Percentiles rank a stretch among this genome's conserved stretches.
Conservation (phyloP, 164 flowering plant genomes). For the Dillenia suffruticosa region DNA sequence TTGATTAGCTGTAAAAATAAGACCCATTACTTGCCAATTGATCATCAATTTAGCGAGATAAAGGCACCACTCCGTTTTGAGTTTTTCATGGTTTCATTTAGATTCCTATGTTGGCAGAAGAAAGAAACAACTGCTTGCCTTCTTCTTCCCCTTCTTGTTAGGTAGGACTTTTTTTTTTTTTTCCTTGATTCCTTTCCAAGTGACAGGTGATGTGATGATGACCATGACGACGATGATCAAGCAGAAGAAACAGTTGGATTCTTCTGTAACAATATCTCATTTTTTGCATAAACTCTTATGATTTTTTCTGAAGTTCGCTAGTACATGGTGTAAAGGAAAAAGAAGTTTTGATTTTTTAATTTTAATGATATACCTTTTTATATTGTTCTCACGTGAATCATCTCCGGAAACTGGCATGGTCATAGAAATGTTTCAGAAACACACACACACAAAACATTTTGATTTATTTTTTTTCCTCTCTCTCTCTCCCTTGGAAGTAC, state of each 20-base stretch:
- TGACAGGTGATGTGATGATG: slow-evolving; percentile 8
- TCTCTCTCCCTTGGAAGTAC: slow-evolving; percentile 6
- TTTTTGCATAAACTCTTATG: too few species aligned
- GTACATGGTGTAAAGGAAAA: too few species aligned
- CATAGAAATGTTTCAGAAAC: not conserved
- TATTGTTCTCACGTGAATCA: slow-evolving; percentile 26
- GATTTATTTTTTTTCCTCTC: not conserved
- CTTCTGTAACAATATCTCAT: too few species aligned
- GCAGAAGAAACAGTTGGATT: too few species aligned
- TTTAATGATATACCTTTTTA: too few species aligned
- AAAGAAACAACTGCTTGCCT: slow-evolving; percentile 2
- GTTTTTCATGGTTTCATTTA: slow-evolving; percentile 1
- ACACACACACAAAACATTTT: too few species aligned
- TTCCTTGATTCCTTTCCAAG: slow-evolving; percentile 7
- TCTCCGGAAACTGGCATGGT: slow-evolving; percentile 23
- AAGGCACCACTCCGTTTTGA: not conserved
- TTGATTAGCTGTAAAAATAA: too few species aligned
- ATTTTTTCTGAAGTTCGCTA: too few species aligned
- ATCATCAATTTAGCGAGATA: too few species aligned
- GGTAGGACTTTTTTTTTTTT: slow-evolving; percentile 3
- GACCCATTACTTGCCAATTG: too few species aligned
- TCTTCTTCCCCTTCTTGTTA: slow-evolving; percentile 1
- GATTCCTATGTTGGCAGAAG: slow-evolving; percentile 8
- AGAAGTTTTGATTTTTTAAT: too few species aligned
- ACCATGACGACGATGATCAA: too few species aligned